phyloP scores from a whole-genome alignment of 768 basidiomycete species.

The Amanita pallidorosea region DNA sequence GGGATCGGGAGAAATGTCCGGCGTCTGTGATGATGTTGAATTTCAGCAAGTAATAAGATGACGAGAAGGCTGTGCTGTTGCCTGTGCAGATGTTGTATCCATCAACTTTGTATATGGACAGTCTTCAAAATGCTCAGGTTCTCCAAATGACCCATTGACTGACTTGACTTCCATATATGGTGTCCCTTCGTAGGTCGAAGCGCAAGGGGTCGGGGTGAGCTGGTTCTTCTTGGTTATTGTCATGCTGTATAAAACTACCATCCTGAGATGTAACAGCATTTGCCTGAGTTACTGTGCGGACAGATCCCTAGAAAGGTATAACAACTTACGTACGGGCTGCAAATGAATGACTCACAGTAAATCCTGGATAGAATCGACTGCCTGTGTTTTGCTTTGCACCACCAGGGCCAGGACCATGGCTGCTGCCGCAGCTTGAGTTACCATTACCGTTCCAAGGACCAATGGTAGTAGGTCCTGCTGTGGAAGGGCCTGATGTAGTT shows the following conservation, averaged over 20 bases:
- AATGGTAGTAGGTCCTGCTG: constrained; percentile 23
- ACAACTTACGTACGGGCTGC: not conserved
- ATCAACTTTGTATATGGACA: constrained; percentile 35
- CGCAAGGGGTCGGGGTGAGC: constrained; percentile 18
- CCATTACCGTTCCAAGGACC: constrained; percentile 33
- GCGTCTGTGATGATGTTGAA: constrained; percentile 24
- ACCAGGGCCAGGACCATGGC: constrained; percentile 55
- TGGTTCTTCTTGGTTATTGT: constrained; percentile 45
- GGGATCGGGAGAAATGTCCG: not conserved
- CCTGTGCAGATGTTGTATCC: constrained; percentile 7
- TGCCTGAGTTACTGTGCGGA: constrained; percentile 64
- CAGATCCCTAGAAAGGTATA: constrained; percentile 37
- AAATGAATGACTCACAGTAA: constrained; percentile 38
- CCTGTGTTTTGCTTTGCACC: constrained; percentile 66
- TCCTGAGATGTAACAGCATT: constrained; percentile 51
- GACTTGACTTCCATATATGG: constrained; percentile 50
- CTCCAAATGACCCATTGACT: constrained; percentile 36
- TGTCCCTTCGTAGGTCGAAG: constrained; percentile 18
- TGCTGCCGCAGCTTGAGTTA: constrained; percentile 32
- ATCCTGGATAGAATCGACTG: constrained; percentile 59
- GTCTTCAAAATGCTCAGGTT: constrained; percentile 50
- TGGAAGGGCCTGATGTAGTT: constrained; percentile 36
- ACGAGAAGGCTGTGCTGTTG: constrained; percentile 11
- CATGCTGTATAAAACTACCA: constrained; percentile 30
- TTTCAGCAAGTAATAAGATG: constrained; percentile 35